Conservation (phyloP, 176 grass and related monocot species). For the Musa schizocarpa region DNA sequence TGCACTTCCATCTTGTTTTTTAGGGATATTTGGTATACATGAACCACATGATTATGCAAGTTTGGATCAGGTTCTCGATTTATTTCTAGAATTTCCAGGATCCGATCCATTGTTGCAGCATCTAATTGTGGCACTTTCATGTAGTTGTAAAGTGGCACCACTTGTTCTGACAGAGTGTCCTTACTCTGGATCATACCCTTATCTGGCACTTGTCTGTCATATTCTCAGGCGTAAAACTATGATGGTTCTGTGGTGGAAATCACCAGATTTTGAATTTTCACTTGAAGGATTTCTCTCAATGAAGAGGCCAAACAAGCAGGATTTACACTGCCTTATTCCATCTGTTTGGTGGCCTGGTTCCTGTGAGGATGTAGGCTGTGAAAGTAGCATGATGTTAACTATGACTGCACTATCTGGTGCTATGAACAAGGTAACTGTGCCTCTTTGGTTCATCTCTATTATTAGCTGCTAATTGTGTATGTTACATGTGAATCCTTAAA, state of each 20-base stretch:
- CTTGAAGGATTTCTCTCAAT: conserved; percentile 76
- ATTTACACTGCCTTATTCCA: conserved; percentile 66
- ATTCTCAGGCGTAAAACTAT: conserved; percentile 60
- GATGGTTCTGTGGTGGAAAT: conserved; percentile 64
- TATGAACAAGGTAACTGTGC: conserved; percentile 43
- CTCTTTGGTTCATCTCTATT: not conserved
- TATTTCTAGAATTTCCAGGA: conserved; percentile 55
- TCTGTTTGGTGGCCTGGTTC: conserved; percentile 85
- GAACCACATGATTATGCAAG: conserved; percentile 59
- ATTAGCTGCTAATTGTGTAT: not conserved
- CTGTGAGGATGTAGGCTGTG: conserved; percentile 49
- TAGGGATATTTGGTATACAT: conserved; percentile 46
- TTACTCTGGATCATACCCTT: conserved; percentile 62
- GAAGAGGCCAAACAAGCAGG: conserved; percentile 72
- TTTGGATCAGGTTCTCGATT: conserved; percentile 58
- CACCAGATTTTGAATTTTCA: conserved; percentile 52
- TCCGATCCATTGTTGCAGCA: conserved; percentile 47
- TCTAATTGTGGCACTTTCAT: conserved; percentile 64
- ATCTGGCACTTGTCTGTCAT: conserved; percentile 52
- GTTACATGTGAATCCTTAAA: not conserved
- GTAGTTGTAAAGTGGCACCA: conserved; percentile 65
- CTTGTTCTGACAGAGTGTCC: conserved; percentile 73
- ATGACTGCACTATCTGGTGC: conserved; percentile 59
- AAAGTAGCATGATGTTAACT: conserved; percentile 55
- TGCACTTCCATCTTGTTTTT: conserved; percentile 38